Evolutionary conservation across 2,329 filamentous ascomycete genomes (phyloP).

Genomic region (Elsinoe arachidis): DNA sequence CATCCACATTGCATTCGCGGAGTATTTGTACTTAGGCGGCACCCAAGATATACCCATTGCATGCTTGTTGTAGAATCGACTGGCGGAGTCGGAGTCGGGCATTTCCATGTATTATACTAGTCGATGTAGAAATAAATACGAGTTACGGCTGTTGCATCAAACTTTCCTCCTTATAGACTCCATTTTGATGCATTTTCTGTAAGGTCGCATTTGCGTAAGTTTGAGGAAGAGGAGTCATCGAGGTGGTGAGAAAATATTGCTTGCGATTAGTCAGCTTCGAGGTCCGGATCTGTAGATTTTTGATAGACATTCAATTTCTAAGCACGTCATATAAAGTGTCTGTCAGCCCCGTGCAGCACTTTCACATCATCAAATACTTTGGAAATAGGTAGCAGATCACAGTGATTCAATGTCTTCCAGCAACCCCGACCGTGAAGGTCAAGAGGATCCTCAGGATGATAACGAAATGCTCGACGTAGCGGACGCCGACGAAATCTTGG

Average conservation of each 20-base stretch:
- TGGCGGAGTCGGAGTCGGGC: background rate
- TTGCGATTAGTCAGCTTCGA: background rate
- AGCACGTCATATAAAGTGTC: background rate
- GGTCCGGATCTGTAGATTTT: background rate
- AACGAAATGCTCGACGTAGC: slow-evolving; percentile 46
- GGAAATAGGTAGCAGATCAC: background rate
- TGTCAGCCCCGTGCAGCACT: background rate
- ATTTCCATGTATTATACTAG: background rate
- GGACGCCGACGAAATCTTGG: slow-evolving; percentile 66
- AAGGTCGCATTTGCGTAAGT: background rate
- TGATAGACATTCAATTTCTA: slow-evolving; percentile 7
- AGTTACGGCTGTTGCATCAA: background rate
- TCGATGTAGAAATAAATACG: background rate
- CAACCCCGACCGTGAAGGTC: background rate
- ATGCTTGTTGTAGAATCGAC: background rate
- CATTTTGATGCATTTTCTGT: background rate
- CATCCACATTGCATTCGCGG: background rate
- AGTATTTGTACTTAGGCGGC: background rate
- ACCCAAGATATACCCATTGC: background rate
- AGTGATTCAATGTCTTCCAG: slow-evolving; percentile 1
- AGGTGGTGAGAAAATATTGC: background rate
- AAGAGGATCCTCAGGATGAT: slow-evolving; percentile 14
- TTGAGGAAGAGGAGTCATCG: background rate
- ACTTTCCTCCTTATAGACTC: too few relatives aligned
- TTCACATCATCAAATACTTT: background rate